Percentiles rank a stretch among this genome's conserved stretches.
Conservation (phyloP, 2,329 filamentous ascomycete genomes). For the Nectriaceae sp. region DNA sequence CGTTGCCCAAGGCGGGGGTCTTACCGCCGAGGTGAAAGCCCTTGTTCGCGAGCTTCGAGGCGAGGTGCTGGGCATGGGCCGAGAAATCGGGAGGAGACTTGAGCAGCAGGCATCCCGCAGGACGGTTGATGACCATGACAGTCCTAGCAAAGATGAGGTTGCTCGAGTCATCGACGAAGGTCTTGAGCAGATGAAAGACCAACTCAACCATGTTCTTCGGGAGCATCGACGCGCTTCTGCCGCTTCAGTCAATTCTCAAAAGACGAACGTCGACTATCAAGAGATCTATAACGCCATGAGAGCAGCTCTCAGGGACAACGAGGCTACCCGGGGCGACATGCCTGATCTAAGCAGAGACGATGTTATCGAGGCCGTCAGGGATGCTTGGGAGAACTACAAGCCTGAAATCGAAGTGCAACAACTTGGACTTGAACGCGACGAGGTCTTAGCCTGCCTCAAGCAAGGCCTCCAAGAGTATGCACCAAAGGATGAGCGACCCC, state of each 20-base stretch:
- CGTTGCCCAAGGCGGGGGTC: slow-evolving; percentile 81
- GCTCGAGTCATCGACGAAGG: slow-evolving; percentile 77
- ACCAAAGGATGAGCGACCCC: slow-evolving; percentile 51
- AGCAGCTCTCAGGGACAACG: slow-evolving; percentile 67
- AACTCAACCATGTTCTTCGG: slow-evolving; percentile 77
- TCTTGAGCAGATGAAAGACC: slow-evolving; percentile 78
- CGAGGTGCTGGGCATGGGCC: slow-evolving; percentile 92
- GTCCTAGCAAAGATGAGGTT: slow-evolving; percentile 67
- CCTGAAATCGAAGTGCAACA: slow-evolving; percentile 90
- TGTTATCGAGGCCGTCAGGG: slow-evolving; percentile 81
- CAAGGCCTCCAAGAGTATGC: slow-evolving; percentile 82
- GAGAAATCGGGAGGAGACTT: slow-evolving; percentile 83
- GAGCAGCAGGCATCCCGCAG: slow-evolving; percentile 62
- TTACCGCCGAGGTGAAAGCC: slow-evolving; percentile 90
- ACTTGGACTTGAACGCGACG: slow-evolving; percentile 85
- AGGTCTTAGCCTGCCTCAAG: slow-evolving; percentile 82
- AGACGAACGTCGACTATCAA: slow-evolving; percentile 69
- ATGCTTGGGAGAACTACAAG: slow-evolving; percentile 93
- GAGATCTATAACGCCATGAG: slow-evolving; percentile 86
- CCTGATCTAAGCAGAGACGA: slow-evolving; percentile 70
- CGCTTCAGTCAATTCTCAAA: slow-evolving; percentile 62
- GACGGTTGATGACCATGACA: slow-evolving; percentile 47
- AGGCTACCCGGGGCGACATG: slow-evolving; percentile 42
- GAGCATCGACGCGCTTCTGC: slow-evolving; percentile 73
- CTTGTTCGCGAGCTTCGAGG: slow-evolving; percentile 86